Evolutionary conservation across 2,329 filamentous ascomycete species (phyloP).

Genomic region (Monosporascus sp.): DNA sequence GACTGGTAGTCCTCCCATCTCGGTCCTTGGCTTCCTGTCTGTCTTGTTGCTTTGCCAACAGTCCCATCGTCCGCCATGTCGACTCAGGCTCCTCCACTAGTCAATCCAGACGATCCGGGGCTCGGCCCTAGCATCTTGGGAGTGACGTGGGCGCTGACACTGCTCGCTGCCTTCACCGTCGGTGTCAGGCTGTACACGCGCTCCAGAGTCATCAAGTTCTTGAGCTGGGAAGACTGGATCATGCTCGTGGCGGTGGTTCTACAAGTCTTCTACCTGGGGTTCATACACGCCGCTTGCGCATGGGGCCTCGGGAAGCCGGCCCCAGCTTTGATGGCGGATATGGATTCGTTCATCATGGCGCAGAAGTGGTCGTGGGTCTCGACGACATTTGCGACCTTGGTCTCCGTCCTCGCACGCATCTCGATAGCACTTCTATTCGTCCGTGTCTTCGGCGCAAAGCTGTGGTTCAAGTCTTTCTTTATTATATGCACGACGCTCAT

Average conservation of each 20-base stretch:
- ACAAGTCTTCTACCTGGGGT: background rate
- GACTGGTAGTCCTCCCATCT: too few relatives aligned
- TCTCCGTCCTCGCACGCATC: too few relatives aligned
- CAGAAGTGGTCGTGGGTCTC: too few relatives aligned
- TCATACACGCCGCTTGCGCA: too few relatives aligned
- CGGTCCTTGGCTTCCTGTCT: background rate
- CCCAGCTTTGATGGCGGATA: too few relatives aligned
- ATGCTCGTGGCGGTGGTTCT: constrained; percentile 1
- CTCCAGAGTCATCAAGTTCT: background rate
- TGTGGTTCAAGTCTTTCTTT: too few relatives aligned
- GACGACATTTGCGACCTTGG: background rate
- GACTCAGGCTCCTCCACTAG: background rate
- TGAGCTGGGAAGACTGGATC: background rate
- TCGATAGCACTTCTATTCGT: too few relatives aligned
- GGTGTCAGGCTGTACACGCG: background rate
- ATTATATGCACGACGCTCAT: too few relatives aligned
- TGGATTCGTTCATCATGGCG: too few relatives aligned
- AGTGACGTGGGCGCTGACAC: background rate
- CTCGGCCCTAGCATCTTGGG: background rate
- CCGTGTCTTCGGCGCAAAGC: too few relatives aligned
- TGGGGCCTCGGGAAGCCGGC: too few relatives aligned
- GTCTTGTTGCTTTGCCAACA: background rate
- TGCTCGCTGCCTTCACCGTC: background rate
- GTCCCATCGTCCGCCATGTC: background rate
- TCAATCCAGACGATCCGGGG: background rate